Percentiles rank a stretch among this genome's conserved stretches.
Evolutionary conservation across 2,329 filamentous ascomycete genomes (phyloP).

Genomic region (Westerdykella ornata): DNA sequence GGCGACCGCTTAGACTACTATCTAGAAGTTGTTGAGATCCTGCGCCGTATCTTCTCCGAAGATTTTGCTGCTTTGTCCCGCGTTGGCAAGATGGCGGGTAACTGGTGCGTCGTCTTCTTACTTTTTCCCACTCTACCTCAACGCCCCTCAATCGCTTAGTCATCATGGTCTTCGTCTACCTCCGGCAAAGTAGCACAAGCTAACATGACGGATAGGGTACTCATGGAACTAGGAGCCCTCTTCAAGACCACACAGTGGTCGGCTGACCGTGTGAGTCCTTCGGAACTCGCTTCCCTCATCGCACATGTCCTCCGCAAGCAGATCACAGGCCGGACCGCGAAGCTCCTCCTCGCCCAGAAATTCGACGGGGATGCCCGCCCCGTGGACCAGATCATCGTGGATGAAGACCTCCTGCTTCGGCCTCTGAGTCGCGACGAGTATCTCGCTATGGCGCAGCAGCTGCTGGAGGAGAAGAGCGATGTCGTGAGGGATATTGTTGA

Average conservation of each 20-base stretch:
- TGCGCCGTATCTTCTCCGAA: constrained; percentile 24
- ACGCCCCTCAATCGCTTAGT: no score
- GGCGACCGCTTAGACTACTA: constrained; percentile 79
- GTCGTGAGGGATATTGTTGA: constrained; percentile 55
- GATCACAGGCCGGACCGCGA: constrained; percentile 53
- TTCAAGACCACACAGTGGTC: constrained; percentile 41
- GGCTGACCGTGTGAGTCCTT: constrained; percentile 34
- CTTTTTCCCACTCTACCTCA: background rate
- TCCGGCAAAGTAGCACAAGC: background rate
- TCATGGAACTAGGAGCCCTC: constrained; percentile 48
- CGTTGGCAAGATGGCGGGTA: constrained; percentile 48
- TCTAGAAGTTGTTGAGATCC: constrained; percentile 52
- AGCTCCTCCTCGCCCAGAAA: constrained; percentile 51
- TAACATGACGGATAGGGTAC: constrained; percentile 33
- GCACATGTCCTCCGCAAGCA: constrained; percentile 36
- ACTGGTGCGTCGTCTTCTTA: constrained; percentile 52
- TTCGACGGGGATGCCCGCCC: constrained; percentile 47
- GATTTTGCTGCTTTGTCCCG: constrained; percentile 15
- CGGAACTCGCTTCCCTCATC: constrained; percentile 42
- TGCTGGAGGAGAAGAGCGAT: constrained; percentile 50
- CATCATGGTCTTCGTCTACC: background rate
- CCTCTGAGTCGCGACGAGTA: constrained; percentile 54
- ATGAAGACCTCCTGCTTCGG: constrained; percentile 50
- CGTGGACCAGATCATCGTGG: constrained; percentile 50
- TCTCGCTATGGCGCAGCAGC: constrained; percentile 45